Evolutionary conservation across 495 filamentous ascomycete genomes (phyloP).

Genomic region (Immersiella caudata): DNA sequence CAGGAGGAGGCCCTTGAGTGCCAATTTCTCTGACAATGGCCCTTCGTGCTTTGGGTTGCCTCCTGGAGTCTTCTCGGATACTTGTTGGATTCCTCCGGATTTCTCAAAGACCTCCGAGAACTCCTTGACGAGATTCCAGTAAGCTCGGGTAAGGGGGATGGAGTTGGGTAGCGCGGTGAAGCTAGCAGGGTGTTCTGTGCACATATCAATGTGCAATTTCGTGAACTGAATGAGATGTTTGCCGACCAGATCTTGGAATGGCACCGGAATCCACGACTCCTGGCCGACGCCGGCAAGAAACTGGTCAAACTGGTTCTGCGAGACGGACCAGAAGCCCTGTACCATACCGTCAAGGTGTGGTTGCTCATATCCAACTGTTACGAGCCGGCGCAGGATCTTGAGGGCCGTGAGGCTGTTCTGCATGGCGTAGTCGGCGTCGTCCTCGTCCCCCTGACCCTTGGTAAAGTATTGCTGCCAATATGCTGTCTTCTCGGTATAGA

Average conservation of each 20-base stretch:
- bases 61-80: slow-evolving; percentile 47
- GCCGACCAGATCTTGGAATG: slow-evolving; percentile 60
- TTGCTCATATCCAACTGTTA: slow-evolving; percentile 79
- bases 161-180: slow-evolving; percentile 82
- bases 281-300: slow-evolving; percentile 59
- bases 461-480: slow-evolving; percentile 66
- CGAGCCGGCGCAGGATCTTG: slow-evolving; percentile 76
- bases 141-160: slow-evolving; percentile 70
- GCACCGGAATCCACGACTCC: slow-evolving; percentile 50
- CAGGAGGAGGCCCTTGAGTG: slow-evolving; percentile 77
- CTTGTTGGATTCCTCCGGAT: slow-evolving; percentile 52
- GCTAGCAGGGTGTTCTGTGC: slow-evolving; percentile 69
- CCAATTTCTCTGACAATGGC: slow-evolving; percentile 71
- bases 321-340: slow-evolving; percentile 72
- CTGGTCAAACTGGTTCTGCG: slow-evolving; percentile 69
- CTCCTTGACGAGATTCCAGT: slow-evolving; percentile 77
- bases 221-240: slow-evolving; percentile 87
- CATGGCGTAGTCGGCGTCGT: slow-evolving; percentile 61
- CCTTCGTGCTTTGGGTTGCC: slow-evolving; percentile 57
- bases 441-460: slow-evolving; percentile 54
- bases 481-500: slow-evolving; percentile 76
- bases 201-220: slow-evolving; percentile 89
- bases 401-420: slow-evolving; percentile 76
- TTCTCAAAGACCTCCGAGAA: slow-evolving; percentile 71
- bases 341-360: slow-evolving; percentile 78